Percentiles rank a stretch among this genome's conserved stretches.
phyloP scores from a whole-genome alignment of 495 filamentous ascomycete genomes.

The Podospora anserina region DNA sequence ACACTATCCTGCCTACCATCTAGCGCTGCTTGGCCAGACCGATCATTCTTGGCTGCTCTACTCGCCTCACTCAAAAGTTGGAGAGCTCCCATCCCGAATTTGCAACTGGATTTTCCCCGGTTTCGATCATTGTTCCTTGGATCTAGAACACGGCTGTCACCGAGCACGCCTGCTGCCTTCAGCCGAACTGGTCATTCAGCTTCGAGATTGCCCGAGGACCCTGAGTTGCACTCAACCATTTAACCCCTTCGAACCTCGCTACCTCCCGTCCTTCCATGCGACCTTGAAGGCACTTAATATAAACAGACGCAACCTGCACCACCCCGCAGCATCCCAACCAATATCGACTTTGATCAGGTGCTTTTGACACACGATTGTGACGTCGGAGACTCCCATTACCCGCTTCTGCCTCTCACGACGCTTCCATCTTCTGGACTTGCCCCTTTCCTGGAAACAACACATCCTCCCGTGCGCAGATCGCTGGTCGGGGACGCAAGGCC shows the following conservation, averaged over 20 bases:
- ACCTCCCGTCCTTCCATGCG: constrained; percentile 11
- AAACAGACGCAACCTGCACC: constrained; percentile 7
- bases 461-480: background rate
- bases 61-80: background rate
- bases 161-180: constrained; percentile 3
- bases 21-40: constrained; percentile 2
- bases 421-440: background rate
- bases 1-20: background rate
- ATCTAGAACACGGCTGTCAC: background rate
- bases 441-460: background rate
- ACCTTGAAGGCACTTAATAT: constrained; percentile 16
- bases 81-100: background rate
- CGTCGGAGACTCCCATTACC: constrained; percentile 1
- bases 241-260: constrained; percentile 11
- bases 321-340: constrained; percentile 5
- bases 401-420: background rate
- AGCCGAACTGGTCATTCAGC: constrained; percentile 7
- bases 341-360: constrained; percentile 2
- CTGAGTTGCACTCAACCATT: background rate
- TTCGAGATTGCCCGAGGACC: background rate
- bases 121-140: background rate
- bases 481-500: background rate
- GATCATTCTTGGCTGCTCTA: background rate
- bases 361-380: background rate
- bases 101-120: background rate